Base-by-base conservation (phyloP, 148 eudicot genomes). In the Vaccinium macrocarpon region DNA sequence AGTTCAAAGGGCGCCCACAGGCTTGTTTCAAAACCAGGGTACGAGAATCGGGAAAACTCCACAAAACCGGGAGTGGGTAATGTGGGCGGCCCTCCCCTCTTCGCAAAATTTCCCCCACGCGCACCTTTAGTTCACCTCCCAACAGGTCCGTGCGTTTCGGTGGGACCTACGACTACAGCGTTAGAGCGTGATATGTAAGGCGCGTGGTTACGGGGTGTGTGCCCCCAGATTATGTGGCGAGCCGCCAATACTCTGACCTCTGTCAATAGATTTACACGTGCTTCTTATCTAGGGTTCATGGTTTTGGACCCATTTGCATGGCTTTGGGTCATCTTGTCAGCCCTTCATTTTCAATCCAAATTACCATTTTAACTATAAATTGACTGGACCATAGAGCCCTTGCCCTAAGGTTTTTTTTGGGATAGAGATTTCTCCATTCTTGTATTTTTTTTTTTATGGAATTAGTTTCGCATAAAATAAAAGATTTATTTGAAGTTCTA, bases 221-320 rank as follows among this genome's bases (percentile, higher is more conserved):
- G 21, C n/a, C 82, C 21, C 38, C 2, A 1, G 75, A 46, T 2
- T 81, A 81, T 81, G 83, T 81, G 83, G 83, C 83, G 83, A 81
- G 83, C 83, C 83, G 83, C 83, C 83, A 46, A 25, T 62, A 64
- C 38, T 66, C 57, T 48, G n/a, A 23, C 1, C 38, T 23, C 75
- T 66, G n/a, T 7, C 11, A 29, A 4, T 0, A 3, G 15, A 53
- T 23, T 42, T 46, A 62, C 83, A 81, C 83, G 83, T 81, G 74
- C 27, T 64, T 23, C 57, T 57, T 19, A 1, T 15, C 8, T 25
- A 23, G 56, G 42, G 53, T 81, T 64, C 82, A 19, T 16, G 38
- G 57, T 66, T 81, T 81, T 81, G 83, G 75, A 81, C 57, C 57
- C 57, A 23, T 29, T 64, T 81, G 83, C 83, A 81, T 81, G 83